These are phyloP conservation scores for Cladosporium colombiae DNA, from an alignment of 2,329 filamentous ascomycete species.

Conservation along the genomic window DNA sequence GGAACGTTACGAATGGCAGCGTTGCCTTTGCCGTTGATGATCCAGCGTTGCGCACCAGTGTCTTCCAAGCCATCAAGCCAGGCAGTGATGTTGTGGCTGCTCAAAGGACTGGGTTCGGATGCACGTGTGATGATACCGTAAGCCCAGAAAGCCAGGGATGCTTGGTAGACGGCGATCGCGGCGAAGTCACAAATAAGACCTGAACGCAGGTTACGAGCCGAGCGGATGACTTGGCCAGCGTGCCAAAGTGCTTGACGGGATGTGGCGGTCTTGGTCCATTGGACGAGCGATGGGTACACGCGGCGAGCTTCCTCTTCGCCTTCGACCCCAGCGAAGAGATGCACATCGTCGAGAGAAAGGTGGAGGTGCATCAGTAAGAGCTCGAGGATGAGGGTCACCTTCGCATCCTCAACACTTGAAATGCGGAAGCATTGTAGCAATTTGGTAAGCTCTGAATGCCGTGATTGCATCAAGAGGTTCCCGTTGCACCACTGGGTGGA, in stretches of 20 bases:
- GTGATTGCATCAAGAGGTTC: constrained; percentile 48
- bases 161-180: constrained; percentile 69
- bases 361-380: constrained; percentile 65
- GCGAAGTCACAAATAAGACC: constrained; percentile 58
- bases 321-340: constrained; percentile 68
- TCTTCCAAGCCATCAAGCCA: constrained; percentile 61
- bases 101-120: constrained; percentile 45
- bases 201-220: constrained; percentile 51
- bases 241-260: constrained; percentile 66
- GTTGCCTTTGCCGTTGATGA: constrained; percentile 36
- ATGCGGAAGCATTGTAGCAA: constrained; percentile 56
- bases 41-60: constrained; percentile 48
- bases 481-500: constrained; percentile 43
- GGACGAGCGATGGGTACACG: constrained; percentile 59
- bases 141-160: constrained; percentile 67
- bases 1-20: constrained; percentile 33
- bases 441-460: constrained; percentile 64
- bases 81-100: constrained; percentile 39
- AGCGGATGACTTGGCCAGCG: constrained; percentile 66
- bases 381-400: constrained; percentile 45
- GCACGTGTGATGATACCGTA: constrained; percentile 58
- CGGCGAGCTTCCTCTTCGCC: constrained; percentile 65
- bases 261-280: constrained; percentile 59
- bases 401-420: constrained; percentile 38
- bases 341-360: constrained; percentile 64